Conservation (phyloP, 2,329 filamentous ascomycete genomes). For the Zasmidium citrigriseum region DNA sequence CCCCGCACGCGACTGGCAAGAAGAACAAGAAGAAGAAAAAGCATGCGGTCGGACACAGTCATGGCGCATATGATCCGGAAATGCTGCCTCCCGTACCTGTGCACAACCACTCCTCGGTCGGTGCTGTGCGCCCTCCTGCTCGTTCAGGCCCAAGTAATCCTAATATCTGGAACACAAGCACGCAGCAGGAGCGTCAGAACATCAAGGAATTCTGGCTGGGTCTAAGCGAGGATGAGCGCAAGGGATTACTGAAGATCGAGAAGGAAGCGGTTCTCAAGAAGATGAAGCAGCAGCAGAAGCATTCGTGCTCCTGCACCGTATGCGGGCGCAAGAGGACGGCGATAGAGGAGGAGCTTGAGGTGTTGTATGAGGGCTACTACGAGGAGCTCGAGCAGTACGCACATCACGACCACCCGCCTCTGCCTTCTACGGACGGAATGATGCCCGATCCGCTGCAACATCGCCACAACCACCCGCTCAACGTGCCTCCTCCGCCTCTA, state of each 20-base stretch:
- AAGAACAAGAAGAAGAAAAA: slow-evolving; percentile 71
- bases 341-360: slow-evolving; percentile 96
- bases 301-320: slow-evolving; percentile 96
- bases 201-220: slow-evolving; percentile 99
- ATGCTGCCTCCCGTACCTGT: slow-evolving; percentile 29
- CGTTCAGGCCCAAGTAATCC: slow-evolving; percentile 56
- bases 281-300: slow-evolving; percentile 99
- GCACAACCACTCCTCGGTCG: slow-evolving; percentile 18
- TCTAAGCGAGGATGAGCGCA: slow-evolving; percentile 88
- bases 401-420: slow-evolving; percentile 69
- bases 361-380: slow-evolving; percentile 97
- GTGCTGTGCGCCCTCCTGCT: slow-evolving; percentile 12
- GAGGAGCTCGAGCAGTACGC: slow-evolving; percentile 97
- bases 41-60: slow-evolving; percentile 20
- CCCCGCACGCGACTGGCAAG: slow-evolving; percentile 21
- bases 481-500: slow-evolving; percentile 30
- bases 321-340: slow-evolving; percentile 94
- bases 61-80: slow-evolving; percentile 26
- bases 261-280: slow-evolving; percentile 97
- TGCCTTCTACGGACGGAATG: slow-evolving; percentile 61
- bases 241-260: slow-evolving; percentile 94
- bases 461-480: slow-evolving; percentile 30
- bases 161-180: slow-evolving; percentile 97
- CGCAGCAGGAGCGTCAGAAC: slow-evolving; percentile 88
- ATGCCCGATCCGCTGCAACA: slow-evolving; percentile 58